phyloP scores from a whole-genome alignment of 768 basidiomycete species.

The Rhizopogon vesiculosus region DNA sequence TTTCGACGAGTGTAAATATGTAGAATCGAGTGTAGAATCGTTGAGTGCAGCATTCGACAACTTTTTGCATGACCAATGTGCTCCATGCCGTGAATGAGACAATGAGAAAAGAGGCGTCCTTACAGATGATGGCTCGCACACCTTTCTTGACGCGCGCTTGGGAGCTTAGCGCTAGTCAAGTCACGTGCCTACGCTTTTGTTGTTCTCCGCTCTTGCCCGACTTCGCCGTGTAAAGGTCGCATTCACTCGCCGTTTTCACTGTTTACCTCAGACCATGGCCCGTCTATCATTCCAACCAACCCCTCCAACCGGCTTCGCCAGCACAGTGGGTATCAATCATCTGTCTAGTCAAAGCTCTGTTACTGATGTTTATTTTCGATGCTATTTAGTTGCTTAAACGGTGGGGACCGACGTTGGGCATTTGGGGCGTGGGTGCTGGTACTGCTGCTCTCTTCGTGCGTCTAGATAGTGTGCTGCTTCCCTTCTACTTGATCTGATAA shows the following conservation, averaged over 20 bases:
- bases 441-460: constrained; percentile 62
- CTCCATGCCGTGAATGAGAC: too few relatives aligned
- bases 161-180: not conserved
- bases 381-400: constrained; percentile 40
- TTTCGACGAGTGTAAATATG: too few relatives aligned
- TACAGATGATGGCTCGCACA: too few relatives aligned
- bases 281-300: constrained; percentile 35
- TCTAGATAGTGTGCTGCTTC: constrained; percentile 2
- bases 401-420: constrained; percentile 56
- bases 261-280: constrained; percentile 36
- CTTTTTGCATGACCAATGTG: too few relatives aligned
- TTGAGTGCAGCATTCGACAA: too few relatives aligned
- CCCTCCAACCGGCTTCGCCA: constrained; percentile 31
- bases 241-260: not conserved
- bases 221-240: not conserved
- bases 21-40: too few relatives aligned
- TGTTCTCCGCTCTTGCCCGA: constrained; percentile 7
- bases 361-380: not conserved
- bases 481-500: constrained; percentile 1
- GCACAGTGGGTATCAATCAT: constrained; percentile 30
- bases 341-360: not conserved
- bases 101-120: too few relatives aligned
- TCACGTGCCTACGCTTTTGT: constrained; percentile 11
- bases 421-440: constrained; percentile 74
- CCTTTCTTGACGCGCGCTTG: too few relatives aligned